Percentiles rank a stretch among this genome's conserved stretches.
Evolutionary conservation across 345 rosid genomes (phyloP).

Genomic region (Eucalyptus victrix): DNA sequence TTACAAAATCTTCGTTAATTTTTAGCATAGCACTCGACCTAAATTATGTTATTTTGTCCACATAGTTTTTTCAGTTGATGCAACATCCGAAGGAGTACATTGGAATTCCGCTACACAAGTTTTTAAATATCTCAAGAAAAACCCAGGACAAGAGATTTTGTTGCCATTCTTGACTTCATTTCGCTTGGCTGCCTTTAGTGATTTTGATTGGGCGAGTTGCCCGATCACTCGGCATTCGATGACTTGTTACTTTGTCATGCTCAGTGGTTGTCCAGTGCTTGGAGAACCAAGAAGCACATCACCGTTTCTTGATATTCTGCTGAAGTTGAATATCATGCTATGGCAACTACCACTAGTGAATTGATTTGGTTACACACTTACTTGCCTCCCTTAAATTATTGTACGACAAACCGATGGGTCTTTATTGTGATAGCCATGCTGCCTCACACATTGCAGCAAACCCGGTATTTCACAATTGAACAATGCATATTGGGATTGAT

Average conservation of each 20-base stretch:
- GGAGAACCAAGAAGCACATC: neutral
- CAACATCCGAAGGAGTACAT: neutral
- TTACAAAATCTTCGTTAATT: neutral
- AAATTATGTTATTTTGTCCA: too few species aligned
- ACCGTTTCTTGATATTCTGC: neutral
- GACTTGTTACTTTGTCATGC: neutral
- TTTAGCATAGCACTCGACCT: neutral
- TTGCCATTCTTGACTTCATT: neutral
- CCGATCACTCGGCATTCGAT: neutral
- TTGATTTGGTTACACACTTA: neutral
- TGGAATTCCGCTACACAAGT: neutral
- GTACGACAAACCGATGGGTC: neutral
- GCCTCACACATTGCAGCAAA: neutral
- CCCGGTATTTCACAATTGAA: neutral
- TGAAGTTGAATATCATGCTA: neutral
- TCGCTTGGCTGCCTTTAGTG: neutral
- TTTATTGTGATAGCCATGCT: neutral
- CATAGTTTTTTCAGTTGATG: neutral
- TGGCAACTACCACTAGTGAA: neutral
- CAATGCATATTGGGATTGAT: neutral
- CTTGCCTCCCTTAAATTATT: neutral
- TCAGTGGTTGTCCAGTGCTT: neutral
- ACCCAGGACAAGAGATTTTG: neutral
- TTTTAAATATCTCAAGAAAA: neutral
- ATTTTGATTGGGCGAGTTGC: neutral